A percentile compares a stretch with the other conserved stretches of the same genome.
These are phyloP conservation scores for Didymella glomerata DNA, from an alignment of 2,329 filamentous ascomycete genomes.

Conservation along the genomic window DNA sequence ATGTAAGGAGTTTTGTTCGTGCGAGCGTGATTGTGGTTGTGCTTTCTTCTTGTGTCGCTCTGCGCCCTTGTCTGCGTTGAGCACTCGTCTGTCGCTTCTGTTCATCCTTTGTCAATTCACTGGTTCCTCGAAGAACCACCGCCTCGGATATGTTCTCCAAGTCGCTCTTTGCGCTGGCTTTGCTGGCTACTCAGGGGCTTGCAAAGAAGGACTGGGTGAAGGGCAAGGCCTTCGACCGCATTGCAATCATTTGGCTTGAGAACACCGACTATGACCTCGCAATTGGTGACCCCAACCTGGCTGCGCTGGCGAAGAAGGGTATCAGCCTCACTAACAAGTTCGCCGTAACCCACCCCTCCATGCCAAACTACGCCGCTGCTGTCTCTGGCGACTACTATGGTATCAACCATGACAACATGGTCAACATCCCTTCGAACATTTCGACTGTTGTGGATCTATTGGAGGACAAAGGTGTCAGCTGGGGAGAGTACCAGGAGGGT, in stretches of 20 bases:
- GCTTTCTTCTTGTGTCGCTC: background rate
- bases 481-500: slow-evolving; percentile 73
- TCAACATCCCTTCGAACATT: slow-evolving; percentile 53
- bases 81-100: slow-evolving; percentile 7
- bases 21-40: background rate
- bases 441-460: slow-evolving; percentile 54
- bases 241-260: slow-evolving; percentile 79
- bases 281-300: slow-evolving; percentile 67
- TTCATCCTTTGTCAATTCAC: background rate
- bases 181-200: slow-evolving; percentile 46
- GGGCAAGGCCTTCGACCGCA: slow-evolving; percentile 76
- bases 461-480: slow-evolving; percentile 54
- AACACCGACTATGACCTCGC: slow-evolving; percentile 75
- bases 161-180: slow-evolving; percentile 23
- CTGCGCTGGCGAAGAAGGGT: slow-evolving; percentile 67
- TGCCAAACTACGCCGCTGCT: slow-evolving; percentile 78
- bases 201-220: slow-evolving; percentile 62
- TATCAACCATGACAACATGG: slow-evolving; percentile 73
- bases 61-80: background rate
- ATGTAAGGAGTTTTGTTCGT: background rate
- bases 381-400: slow-evolving; percentile 78
- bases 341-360: slow-evolving; percentile 72
- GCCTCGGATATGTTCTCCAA: slow-evolving; percentile 15
- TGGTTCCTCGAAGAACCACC: background rate
- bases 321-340: slow-evolving; percentile 65